phyloP scores from a whole-genome alignment of 345 rosid genomes.

The Eucalyptus decipiens region DNA sequence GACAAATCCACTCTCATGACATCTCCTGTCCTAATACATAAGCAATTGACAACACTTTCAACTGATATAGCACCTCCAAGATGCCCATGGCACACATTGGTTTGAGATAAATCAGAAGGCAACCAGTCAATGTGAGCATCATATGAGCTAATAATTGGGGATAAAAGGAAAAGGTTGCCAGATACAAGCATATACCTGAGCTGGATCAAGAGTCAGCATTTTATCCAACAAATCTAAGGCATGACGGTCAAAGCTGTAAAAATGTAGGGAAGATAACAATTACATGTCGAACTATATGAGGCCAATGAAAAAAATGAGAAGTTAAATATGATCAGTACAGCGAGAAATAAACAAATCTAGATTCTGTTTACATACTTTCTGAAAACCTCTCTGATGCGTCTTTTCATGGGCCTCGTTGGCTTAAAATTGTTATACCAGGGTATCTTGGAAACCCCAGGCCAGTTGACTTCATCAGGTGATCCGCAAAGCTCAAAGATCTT shows the following conservation, averaged over 20 bases:
- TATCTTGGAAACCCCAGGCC: constrained; percentile 73
- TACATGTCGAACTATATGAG: not conserved
- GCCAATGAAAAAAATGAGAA: not conserved
- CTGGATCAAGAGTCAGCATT: constrained; percentile 87
- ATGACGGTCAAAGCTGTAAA: constrained; percentile 62
- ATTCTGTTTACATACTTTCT: constrained; percentile 43
- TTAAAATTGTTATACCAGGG: constrained; percentile 73
- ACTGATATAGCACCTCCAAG: not conserved
- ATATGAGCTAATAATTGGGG: not conserved
- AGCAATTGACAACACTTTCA: not conserved
- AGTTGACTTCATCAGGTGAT: constrained; percentile 57
- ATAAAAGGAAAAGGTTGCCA: not conserved
- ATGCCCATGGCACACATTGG: not conserved
- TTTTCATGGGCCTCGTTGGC: constrained; percentile 64
- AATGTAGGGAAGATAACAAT: not conserved
- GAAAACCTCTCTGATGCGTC: constrained; percentile 72
- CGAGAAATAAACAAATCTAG: not conserved
- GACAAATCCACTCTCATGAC: not conserved
- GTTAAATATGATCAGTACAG: not conserved
- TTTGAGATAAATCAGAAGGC: not conserved
- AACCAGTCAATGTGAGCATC: not conserved
- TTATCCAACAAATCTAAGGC: constrained; percentile 84
- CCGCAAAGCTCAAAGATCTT: constrained; percentile 77
- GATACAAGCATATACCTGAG: constrained; percentile 41
- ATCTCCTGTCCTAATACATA: not conserved